Evolutionary conservation across 305 asterid species (phyloP).

Genomic region (Euphrasia arctica): DNA sequence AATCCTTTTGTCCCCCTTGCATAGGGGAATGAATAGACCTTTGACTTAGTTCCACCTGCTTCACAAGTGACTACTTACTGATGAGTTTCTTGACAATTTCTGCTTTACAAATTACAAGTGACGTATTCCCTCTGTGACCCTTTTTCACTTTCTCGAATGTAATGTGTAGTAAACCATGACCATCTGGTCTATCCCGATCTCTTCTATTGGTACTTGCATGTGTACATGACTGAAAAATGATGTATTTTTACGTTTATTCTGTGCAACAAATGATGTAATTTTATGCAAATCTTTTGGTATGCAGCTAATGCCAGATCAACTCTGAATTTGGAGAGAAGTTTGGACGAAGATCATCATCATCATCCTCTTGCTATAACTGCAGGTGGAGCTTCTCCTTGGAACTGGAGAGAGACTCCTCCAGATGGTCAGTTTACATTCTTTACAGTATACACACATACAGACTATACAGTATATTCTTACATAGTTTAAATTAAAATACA

Average conservation of each 20-base stretch:
- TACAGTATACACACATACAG: neutral
- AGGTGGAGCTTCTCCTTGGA: slow-evolving; percentile 73
- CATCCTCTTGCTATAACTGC: slow-evolving; percentile 73
- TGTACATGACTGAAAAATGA: too few relatives aligned
- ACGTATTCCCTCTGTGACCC: neutral
- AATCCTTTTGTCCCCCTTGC: too few relatives aligned
- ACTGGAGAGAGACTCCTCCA: slow-evolving; percentile 69
- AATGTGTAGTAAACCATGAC: neutral
- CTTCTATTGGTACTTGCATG: too few relatives aligned
- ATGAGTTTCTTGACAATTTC: slow-evolving; percentile 5
- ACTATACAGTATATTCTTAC: neutral
- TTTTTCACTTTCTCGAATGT: neutral
- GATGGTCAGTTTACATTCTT: slow-evolving; percentile 39
- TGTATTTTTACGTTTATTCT: neutral
- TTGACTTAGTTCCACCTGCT: too few relatives aligned
- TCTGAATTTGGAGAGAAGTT: slow-evolving; percentile 50
- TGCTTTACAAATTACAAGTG: too few relatives aligned
- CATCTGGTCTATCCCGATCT: too few relatives aligned
- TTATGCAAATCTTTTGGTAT: slow-evolving; percentile 12
- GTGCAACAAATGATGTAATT: neutral
- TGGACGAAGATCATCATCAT: slow-evolving; percentile 51
- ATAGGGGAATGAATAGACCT: too few relatives aligned
- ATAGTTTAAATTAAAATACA: too few relatives aligned
- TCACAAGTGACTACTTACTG: neutral
- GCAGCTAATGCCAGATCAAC: slow-evolving; percentile 57